Evolutionary conservation across 768 basidiomycete species (phyloP).

Genomic region (Gyrodon lividus): DNA sequence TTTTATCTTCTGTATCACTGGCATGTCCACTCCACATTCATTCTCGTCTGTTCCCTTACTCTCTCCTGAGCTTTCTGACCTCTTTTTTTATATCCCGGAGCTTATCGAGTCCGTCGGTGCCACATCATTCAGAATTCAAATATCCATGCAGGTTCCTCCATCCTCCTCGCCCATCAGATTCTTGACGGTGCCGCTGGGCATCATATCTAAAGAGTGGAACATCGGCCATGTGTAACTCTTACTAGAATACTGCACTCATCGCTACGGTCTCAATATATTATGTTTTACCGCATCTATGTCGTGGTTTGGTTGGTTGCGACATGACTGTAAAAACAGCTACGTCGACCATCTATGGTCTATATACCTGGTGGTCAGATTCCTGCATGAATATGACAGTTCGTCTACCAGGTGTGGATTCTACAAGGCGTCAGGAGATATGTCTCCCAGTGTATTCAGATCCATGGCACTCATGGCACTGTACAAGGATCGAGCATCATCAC

Average conservation of each 20-base stretch:
- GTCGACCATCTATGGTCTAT: neutral
- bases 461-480: slow-evolving; percentile 58
- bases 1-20: slow-evolving; percentile 14
- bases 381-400: neutral
- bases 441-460: slow-evolving; percentile 59
- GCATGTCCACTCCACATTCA: slow-evolving; percentile 21
- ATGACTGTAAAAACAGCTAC: neutral
- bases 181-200: slow-evolving; percentile 18
- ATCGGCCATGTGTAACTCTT: slow-evolving; percentile 35
- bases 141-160: slow-evolving; percentile 5
- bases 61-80: slow-evolving; percentile 18
- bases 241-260: slow-evolving; percentile 38
- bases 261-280: slow-evolving; percentile 31
- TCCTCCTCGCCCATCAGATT: slow-evolving; percentile 14
- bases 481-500: slow-evolving; percentile 65
- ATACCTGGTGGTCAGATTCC: neutral
- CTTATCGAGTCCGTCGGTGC: slow-evolving; percentile 2
- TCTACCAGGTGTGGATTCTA: slow-evolving; percentile 27
- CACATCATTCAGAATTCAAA: neutral
- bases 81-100: slow-evolving; percentile 8
- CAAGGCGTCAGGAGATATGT: slow-evolving; percentile 70
- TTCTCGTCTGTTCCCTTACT: slow-evolving; percentile 13
- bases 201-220: slow-evolving; percentile 33
- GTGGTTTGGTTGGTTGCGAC: neutral
- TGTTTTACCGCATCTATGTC: slow-evolving; percentile 19